These are phyloP conservation scores for Pseudotulostoma volvatum DNA, from an alignment of 495 filamentous ascomycete species.

Conservation along the genomic window DNA sequence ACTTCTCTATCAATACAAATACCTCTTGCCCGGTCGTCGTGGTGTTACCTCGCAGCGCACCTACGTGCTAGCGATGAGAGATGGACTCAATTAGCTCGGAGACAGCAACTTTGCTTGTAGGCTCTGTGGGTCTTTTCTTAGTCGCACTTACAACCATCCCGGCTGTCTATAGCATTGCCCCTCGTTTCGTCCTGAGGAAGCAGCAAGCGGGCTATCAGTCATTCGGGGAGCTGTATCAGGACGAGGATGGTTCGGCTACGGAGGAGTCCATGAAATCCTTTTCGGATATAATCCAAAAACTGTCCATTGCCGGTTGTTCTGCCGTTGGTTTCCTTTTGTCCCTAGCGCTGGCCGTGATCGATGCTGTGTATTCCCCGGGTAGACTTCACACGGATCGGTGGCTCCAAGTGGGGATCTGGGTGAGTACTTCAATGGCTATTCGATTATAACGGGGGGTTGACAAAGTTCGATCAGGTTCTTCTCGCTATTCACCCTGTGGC, in stretches of 20 bases:
- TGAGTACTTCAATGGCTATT: conserved; percentile 8
- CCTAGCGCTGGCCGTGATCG: conserved; percentile 12
- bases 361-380: conserved; percentile 4
- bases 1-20: too few species aligned
- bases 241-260: conserved; percentile 19
- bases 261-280: conserved; percentile 16
- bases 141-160: conserved; percentile 11
- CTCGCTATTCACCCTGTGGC: conserved; percentile 18
- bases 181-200: conserved; percentile 5
- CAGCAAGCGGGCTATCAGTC: conserved; percentile 7
- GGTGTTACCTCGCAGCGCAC: too few species aligned
- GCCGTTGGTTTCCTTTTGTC: conserved; percentile 7
- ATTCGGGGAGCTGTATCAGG: conserved; percentile 12
- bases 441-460: neutral
- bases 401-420: conserved; percentile 23
- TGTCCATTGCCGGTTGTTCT: conserved; percentile 10
- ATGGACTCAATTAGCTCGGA: conserved; percentile 14
- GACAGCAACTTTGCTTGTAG: conserved; percentile 9
- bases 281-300: conserved; percentile 16
- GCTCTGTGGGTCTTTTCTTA: conserved; percentile 14
- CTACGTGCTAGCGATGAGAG: conserved; percentile 6
- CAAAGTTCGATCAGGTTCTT: conserved; percentile 9
- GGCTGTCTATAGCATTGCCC: conserved; percentile 10
- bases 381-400: conserved; percentile 9
- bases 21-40: too few species aligned